Base-by-base conservation (phyloP, 345 rosid species). In the Brassica cretica region DNA sequence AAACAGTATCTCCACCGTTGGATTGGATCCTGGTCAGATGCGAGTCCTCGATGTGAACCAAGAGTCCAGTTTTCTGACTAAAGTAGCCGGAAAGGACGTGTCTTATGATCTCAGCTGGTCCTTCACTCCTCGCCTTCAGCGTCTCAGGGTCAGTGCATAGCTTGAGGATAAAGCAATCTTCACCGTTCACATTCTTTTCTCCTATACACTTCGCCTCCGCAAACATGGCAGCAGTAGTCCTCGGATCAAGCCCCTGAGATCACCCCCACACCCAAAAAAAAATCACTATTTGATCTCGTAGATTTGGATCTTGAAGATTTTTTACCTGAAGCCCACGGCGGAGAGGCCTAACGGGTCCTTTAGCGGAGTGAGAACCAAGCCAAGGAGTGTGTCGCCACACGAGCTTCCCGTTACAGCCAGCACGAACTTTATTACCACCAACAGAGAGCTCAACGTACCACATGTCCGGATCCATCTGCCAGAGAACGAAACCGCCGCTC, bases 381-480 rank as follows among this genome's bases (percentile, higher is more conserved):
- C 98, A 93, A 29, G 98, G 96, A 4, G 98, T 93, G 81, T 93
- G 98, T 74, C 98, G 70, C 98, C 97, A 93, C 0, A 93, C 96
- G 39, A 93, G 91, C 77, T 90, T 93, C 6, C 98, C 98, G 51
- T 93, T 93, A 68, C 98, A 90, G 25, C 98, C 96, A 76, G 98
- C 98, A 68, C 82, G 98, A 82, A 93, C 91, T 77, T 93, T 93
- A 70, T 88, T 86, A 51, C 91, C 96, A 30, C 94, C 98, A 8
- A 89, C 98, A 2, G 98, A 88, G 74, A 90, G 90, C 77, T 90
- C 98, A 46, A 93, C 98, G 76, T 93, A 93, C 98, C 98, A 93
- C 94, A 89, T 90, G 64, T 90, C 98, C 7, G 98, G 98, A 84
- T 91, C 82, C 98, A 93, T 93, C 85, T 93, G 96, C 98, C 98